A percentile compares a stretch with the other conserved stretches of the same genome.
These are phyloP conservation scores for Phytophthora tentaculata DNA, from an alignment of 352 stramenopile genomes.

Conservation along the genomic window DNA sequence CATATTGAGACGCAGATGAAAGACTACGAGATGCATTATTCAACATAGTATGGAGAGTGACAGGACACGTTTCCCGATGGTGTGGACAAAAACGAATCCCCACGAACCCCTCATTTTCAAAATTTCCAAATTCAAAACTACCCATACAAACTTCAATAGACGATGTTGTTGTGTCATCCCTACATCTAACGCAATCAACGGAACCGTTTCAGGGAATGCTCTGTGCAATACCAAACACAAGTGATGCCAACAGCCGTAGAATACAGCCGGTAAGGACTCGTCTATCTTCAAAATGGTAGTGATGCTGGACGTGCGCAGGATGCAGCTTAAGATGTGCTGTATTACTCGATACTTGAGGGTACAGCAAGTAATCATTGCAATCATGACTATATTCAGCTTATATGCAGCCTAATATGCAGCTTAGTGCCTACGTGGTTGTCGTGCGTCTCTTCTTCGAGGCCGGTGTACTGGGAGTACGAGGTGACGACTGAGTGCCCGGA, in stretches of 20 bases:
- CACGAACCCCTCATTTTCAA: not conserved
- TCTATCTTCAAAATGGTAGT: no score
- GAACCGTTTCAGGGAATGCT: not conserved
- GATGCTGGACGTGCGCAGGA: no score
- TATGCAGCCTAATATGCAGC: no score
- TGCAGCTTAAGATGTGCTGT: no score
- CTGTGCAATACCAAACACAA: not conserved
- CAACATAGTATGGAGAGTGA: not conserved
- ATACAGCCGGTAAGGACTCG: not conserved
- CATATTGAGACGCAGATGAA: no score
- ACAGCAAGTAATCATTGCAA: no score
- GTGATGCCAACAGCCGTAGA: not conserved
- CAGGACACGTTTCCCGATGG: not conserved
- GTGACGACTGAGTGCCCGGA: no score
- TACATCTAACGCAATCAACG: not conserved
- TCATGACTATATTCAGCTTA: no score
- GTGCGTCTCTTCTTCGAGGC: no score
- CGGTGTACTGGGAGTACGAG: no score
- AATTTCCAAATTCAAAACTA: slow-evolving; percentile 4
- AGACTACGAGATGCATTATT: not conserved
- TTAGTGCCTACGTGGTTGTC: no score
- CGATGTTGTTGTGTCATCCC: slow-evolving; percentile 1
- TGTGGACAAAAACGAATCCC: not conserved
- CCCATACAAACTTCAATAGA: slow-evolving; percentile 3
- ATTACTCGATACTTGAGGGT: no score